A percentile compares a stretch with the other conserved stretches of the same genome.
These are phyloP conservation scores for Juncus inflexus DNA, from an alignment of 176 grass and related monocot genomes.

Conservation along the genomic window DNA sequence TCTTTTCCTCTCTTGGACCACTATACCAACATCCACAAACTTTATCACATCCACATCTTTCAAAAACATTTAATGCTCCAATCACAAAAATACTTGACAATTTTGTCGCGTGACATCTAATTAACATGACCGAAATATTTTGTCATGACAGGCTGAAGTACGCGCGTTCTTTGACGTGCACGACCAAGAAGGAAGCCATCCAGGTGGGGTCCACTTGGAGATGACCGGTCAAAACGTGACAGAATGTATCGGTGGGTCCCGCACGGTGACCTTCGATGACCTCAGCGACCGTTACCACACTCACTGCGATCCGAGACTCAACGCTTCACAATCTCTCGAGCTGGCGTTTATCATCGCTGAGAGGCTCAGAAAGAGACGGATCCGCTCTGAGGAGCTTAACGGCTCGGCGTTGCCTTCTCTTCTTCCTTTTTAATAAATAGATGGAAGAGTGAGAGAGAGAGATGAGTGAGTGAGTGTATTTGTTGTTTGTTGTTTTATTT, in stretches of 20 bases:
- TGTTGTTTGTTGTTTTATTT: conserved; percentile 40
- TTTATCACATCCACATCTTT: background rate
- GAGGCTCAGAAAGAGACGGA: conserved; percentile 82
- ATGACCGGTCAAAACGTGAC: conserved; percentile 97
- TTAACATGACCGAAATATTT: background rate
- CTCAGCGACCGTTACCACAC: conserved; percentile 82
- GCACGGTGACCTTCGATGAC: conserved; percentile 88
- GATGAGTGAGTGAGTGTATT: conserved; percentile 33
- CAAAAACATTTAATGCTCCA: background rate
- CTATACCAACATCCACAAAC: background rate
- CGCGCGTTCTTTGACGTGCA: conserved; percentile 90
- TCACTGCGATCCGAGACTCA: conserved; percentile 89
- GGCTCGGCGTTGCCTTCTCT: conserved; percentile 51
- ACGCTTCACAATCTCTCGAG: conserved; percentile 82
- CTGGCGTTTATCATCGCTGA: conserved; percentile 85
- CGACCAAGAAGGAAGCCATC: conserved; percentile 89
- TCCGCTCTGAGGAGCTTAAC: conserved; percentile 40
- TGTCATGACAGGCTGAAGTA: conserved; percentile 59
- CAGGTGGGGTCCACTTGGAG: conserved; percentile 88
- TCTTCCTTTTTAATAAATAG: conserved; percentile 43
- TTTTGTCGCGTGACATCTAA: conserved; percentile 2
- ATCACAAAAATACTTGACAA: background rate
- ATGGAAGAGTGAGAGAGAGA: background rate
- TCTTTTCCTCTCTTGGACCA: background rate
- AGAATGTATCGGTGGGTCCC: conserved; percentile 86